Base-by-base conservation (phyloP, 1,139 yeast genomes). In the Scheffersomyces segobiensis region DNA sequence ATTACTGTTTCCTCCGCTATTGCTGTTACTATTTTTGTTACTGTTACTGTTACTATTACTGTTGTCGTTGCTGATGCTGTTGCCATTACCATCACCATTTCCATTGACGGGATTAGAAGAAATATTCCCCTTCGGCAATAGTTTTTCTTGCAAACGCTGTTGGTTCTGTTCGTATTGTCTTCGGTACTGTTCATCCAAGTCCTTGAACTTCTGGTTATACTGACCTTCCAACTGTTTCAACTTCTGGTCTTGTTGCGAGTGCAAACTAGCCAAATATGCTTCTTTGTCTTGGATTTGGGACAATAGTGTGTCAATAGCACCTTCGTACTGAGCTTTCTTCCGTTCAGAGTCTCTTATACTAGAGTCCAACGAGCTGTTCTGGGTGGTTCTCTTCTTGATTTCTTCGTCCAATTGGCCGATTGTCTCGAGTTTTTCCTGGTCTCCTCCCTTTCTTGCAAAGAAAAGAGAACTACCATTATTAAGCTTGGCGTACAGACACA, bases 401-500 rank as follows among this genome's bases (percentile, higher is more conserved):
- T 56, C 53, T 21, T 46, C 22, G 47, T 54, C 52, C 50, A 56
- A 55, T 22, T 26, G 49, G 17, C 42, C 50, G 2, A 32, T 46
- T 20, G 20, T 21, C n/a, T 54, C 48, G 10, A 46, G 39, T 47
- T 46, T 53, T n/a, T 46, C 55, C 8, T 22, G 19, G n/a, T 39
- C 24, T 5, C 42, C 54, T 14, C 53, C 49, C 50, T 63, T 71
- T 60, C 82, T 70, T 47, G 66, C 63, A 63, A 80, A 80, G 58
- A 80, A 78, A 2, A 77, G 60, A 17, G 80, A 73, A n/a, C 68
- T 61, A 6, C 61, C 55, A 12, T 58, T 56, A 67, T 87, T 88
- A 54, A 87, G 71, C 62, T 81, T 84, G 57, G 80, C 81, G 59
- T 81, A 82, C 69, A 90, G 96, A 64, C 91, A 87, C 80, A 91